These are phyloP conservation scores for Chalara sp. DNA, from an alignment of 2,329 filamentous ascomycete species.

Conservation along the genomic window DNA sequence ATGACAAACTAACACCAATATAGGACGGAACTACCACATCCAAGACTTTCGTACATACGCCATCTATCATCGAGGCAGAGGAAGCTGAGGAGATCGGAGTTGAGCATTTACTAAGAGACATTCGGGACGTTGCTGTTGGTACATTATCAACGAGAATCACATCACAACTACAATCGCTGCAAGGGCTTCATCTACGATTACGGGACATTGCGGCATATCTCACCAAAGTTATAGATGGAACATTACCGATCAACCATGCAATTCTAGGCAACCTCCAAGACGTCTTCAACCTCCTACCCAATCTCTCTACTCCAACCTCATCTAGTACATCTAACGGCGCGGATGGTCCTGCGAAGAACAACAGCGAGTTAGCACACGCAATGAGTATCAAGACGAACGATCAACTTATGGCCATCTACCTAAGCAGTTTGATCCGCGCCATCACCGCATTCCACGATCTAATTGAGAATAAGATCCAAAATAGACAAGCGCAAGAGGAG, in stretches of 20 bases:
- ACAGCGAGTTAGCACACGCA: constrained; percentile 83
- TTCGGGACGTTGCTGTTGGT: constrained; percentile 94
- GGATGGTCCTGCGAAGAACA: constrained; percentile 45
- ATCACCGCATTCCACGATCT: constrained; percentile 99
- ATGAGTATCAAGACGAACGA: constrained; percentile 99
- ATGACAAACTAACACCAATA: constrained; percentile 5
- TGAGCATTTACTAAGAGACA: constrained; percentile 94
- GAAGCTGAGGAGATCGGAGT: constrained; percentile 99
- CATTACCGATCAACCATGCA: constrained; percentile 92
- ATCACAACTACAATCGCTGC: constrained; percentile 93
- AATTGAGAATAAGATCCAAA: constrained; percentile 99
- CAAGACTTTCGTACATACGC: constrained; percentile 97
- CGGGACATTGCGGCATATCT: constrained; percentile 94
- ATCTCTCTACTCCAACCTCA: constrained; percentile 76
- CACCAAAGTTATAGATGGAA: constrained; percentile 88
- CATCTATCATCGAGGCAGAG: constrained; percentile 96
- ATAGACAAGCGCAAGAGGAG: constrained; percentile 93
- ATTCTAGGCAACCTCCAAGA: constrained; percentile 98
- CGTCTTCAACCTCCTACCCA: constrained; percentile 96
- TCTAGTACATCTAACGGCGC: constrained; percentile 43
- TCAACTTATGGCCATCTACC: constrained; percentile 96
- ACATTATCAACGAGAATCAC: constrained; percentile 95
- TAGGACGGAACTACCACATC: constrained; percentile 95
- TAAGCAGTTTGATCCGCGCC: constrained; percentile 91
- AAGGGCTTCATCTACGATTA: constrained; percentile 89